Evolutionary conservation across 2,329 filamentous ascomycete species (phyloP).

Genomic region (Fusarium palustre): DNA sequence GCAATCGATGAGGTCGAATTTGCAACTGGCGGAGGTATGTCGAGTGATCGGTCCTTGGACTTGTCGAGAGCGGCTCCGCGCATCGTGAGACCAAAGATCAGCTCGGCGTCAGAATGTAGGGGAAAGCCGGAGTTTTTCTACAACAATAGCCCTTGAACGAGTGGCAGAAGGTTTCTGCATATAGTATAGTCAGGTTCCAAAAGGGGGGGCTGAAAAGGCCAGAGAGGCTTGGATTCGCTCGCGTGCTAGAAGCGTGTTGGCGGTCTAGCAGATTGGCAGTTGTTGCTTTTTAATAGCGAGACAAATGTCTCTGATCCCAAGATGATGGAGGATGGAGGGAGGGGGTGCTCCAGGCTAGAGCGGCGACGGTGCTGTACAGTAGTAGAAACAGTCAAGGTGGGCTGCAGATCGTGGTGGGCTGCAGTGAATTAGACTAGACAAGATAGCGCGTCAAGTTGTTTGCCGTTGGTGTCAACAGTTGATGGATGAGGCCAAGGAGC

Average conservation of each 20-base stretch:
- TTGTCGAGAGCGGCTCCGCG: slow-evolving; percentile 35
- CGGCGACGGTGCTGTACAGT: background rate
- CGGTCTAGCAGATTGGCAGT: slow-evolving; percentile 31
- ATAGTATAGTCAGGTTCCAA: slow-evolving; percentile 36
- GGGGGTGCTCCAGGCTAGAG: slow-evolving; percentile 14
- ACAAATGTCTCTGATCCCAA: slow-evolving; percentile 43
- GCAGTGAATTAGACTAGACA: slow-evolving; percentile 2
- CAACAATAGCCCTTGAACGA: slow-evolving; percentile 10
- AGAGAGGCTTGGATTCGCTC: slow-evolving; percentile 27
- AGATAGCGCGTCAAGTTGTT: slow-evolving; percentile 12
- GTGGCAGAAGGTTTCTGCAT: slow-evolving; percentile 41
- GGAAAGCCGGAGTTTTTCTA: slow-evolving; percentile 36
- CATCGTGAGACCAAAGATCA: slow-evolving; percentile 41
- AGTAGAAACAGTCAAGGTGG: slow-evolving; percentile 19
- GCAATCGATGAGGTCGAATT: slow-evolving; percentile 10
- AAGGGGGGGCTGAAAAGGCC: slow-evolving; percentile 26
- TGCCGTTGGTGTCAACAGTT: slow-evolving; percentile 22
- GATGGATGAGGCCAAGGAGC: slow-evolving; percentile 12
- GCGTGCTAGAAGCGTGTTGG: slow-evolving; percentile 35
- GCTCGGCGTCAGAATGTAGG: slow-evolving; percentile 12
- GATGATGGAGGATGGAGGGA: slow-evolving; percentile 22
- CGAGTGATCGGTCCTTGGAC: slow-evolving; percentile 34
- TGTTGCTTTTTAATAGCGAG: slow-evolving; percentile 42
- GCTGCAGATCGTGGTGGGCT: slow-evolving; percentile 26
- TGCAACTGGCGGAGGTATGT: slow-evolving; percentile 16